phyloP scores from a whole-genome alignment of 352 stramenopile species.

The Globisporangium viniferum region DNA sequence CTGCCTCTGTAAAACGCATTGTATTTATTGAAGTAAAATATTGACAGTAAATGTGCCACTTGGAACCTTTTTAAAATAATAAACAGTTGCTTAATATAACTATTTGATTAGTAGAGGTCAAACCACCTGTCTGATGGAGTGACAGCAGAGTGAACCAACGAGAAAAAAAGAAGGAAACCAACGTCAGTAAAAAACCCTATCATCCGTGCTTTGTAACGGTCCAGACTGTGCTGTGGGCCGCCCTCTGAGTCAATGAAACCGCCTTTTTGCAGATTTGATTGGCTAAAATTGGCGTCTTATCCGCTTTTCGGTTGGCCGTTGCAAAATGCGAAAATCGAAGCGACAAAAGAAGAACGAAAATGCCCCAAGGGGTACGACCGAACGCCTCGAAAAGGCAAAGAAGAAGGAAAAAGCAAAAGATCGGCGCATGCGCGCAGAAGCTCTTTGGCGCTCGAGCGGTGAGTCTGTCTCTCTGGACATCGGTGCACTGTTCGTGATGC shows the following conservation, averaged over 20 bases:
- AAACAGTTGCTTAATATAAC: too few species aligned
- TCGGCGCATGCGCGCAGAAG: neutral
- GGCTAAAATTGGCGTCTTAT: neutral
- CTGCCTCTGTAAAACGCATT: neutral
- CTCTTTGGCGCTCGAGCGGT: neutral
- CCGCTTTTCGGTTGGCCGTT: conserved; percentile 5
- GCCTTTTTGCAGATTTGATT: neutral
- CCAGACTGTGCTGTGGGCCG: neutral
- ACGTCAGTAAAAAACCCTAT: conserved; percentile 4
- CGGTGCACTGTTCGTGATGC: neutral
- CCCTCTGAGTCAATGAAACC: neutral
- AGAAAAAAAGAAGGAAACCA: conserved; percentile 19
- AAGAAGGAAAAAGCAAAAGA: neutral
- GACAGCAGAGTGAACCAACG: neutral
- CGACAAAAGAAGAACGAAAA: conserved; percentile 1
- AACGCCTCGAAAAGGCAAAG: neutral
- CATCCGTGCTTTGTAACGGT: neutral
- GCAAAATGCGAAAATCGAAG: conserved; percentile 10
- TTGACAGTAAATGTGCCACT: too few species aligned
- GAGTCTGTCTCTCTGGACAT: neutral
- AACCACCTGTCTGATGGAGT: neutral
- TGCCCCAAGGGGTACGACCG: conserved; percentile 4
- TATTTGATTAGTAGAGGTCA: neutral
- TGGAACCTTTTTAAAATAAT: too few species aligned
- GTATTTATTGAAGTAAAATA: too few species aligned